Evolutionary conservation across 2,329 filamentous ascomycete species (phyloP).

Genomic region (Aspergillus arachidicola): DNA sequence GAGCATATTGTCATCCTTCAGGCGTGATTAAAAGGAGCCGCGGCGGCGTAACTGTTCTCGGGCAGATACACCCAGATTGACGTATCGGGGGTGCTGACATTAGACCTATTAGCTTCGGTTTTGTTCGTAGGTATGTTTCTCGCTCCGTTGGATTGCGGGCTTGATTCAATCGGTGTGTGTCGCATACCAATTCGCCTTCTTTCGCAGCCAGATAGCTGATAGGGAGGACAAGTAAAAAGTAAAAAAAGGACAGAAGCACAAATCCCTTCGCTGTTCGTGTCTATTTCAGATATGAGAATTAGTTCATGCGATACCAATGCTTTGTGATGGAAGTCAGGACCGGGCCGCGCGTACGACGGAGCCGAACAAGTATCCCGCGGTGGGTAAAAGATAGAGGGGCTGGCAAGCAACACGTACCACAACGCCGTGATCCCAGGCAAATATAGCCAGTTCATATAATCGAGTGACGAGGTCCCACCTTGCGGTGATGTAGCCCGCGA

Average conservation of each 20-base stretch:
- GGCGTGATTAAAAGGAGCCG: conserved; percentile 77
- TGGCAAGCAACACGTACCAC: conserved; percentile 63
- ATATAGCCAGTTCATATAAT: conserved; percentile 94
- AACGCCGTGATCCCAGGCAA: conserved; percentile 98
- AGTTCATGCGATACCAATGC: conserved; percentile 9
- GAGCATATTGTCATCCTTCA: conserved; percentile 63
- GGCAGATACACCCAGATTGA: conserved; percentile 82
- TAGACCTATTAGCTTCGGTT: conserved; percentile 5
- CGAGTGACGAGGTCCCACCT: conserved; percentile 98
- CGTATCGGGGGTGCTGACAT: conserved; percentile 75
- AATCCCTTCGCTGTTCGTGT: conserved; percentile 85
- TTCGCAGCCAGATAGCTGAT: conserved; percentile 78
- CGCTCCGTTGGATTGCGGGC: conserved; percentile 7
- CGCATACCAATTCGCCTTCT: conserved; percentile 77
- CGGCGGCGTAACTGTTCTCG: conserved; percentile 91
- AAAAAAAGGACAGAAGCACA: conserved; percentile 77
- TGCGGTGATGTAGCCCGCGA: conserved; percentile 98
- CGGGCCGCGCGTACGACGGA: neutral
- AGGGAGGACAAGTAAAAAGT: conserved; percentile 81
- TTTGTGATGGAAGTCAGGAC: neutral
- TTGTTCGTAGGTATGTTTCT: neutral
- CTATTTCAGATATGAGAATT: conserved; percentile 49
- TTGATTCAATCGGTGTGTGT: conserved; percentile 12
- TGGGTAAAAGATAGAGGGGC: conserved; percentile 6
- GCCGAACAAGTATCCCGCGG: conserved; percentile 8